Evolutionary conservation across 2,329 filamentous ascomycete genomes (phyloP), one percentile per base, ranked within the genome.

Genomic region (Berkeleyomyces basicola): DNA sequence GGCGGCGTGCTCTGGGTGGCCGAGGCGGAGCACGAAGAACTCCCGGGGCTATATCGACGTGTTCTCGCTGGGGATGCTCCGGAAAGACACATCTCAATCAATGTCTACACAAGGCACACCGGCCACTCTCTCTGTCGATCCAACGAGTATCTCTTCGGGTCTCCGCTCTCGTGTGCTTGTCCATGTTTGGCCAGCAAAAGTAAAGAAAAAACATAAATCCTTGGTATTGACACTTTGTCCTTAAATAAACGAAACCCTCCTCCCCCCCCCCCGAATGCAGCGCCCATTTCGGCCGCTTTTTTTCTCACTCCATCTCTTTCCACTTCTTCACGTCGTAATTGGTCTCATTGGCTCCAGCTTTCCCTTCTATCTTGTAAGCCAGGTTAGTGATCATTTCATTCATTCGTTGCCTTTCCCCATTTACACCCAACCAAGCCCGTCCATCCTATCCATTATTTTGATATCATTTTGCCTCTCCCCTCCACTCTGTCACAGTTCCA

Each of bases 361-460:
- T 49, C 39, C 60, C 43, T 57, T 60, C 63, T 62, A 64, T 60
- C 63, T 55, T 36, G 37, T 60, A 46, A 59, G 51, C 47, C 44
- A 59, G 62, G 58, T 23, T 55, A 61, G 44, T 63, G 39, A 58
- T 61, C 58, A 59, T 61, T 23, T 61, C 61, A 65, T 55, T 63
- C 61, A 62, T 65, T 63, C 63, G 42, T 65, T 61, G 39, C 61
- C 61, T 59, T 43, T 64, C 47, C 64, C 59, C 43, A 46, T 63
- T 61, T 58, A 63, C 57, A 40, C 11, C 23, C 57, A 46, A 31
- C 42, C 61, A 33, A 46, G 42, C 59, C 42, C 40, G 58, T 16
- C 14, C 43, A 43, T 57, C 37, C 43, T 44, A 16, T 51, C 40
- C 62, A 62, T 64, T 58, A 62, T 62, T 63, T 65, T 62, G 44